A percentile compares a stretch with the other conserved stretches of the same genome.
phyloP scores from a whole-genome alignment of 2,329 filamentous ascomycete species.

The Aspergillus sp. region DNA sequence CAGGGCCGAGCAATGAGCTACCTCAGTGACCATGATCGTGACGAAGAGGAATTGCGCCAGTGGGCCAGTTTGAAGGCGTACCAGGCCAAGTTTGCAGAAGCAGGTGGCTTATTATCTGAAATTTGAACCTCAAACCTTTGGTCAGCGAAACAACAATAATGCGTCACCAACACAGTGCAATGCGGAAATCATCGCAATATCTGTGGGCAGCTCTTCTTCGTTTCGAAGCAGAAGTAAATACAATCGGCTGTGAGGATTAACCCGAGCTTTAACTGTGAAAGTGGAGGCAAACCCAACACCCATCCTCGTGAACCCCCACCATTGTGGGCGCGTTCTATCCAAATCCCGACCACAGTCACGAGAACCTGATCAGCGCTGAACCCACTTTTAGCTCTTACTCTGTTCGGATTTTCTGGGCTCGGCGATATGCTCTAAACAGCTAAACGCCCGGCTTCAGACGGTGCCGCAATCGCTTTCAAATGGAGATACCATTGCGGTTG shows the following conservation, averaged over 20 bases:
- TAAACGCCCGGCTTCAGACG: background rate
- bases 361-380: background rate
- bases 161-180: background rate
- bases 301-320: background rate
- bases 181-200: too few relatives aligned
- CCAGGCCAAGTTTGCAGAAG: constrained; percentile 69
- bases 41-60: constrained; percentile 71
- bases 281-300: background rate
- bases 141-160: background rate
- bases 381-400: background rate
- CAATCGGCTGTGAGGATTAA: background rate
- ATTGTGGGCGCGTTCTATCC: too few relatives aligned
- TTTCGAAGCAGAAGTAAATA: background rate
- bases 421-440: background rate
- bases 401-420: background rate
- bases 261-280: background rate
- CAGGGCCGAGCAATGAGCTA: constrained; percentile 37
- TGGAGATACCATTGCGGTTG: background rate
- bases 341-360: background rate
- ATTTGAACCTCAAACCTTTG: constrained; percentile 18
- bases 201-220: background rate
- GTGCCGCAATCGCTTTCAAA: background rate
- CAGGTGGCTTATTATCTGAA: constrained; percentile 51
- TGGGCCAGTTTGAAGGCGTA: constrained; percentile 81
- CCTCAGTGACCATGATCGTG: constrained; percentile 54